These are phyloP conservation scores for Dendrobium catenatum DNA, from an alignment of 106 monocot genomes.

Conservation along the genomic window DNA sequence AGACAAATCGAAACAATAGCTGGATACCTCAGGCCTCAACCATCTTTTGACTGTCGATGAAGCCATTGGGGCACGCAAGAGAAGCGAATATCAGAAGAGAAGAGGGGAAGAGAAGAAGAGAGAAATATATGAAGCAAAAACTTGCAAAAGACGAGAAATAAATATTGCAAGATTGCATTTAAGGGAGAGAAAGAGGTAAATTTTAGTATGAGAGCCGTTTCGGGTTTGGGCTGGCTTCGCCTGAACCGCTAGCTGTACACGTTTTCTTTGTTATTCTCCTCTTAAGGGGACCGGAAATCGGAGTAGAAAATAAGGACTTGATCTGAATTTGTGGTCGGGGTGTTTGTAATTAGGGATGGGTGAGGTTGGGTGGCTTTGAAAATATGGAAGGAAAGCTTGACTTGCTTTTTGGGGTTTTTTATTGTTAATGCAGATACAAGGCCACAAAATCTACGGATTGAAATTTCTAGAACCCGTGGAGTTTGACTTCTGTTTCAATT, in stretches of 20 bases:
- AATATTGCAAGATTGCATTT: neutral
- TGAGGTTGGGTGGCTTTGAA: neutral
- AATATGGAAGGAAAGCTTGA: neutral
- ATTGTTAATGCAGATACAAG: neutral
- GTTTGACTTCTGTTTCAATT: neutral
- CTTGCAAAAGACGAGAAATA: neutral
- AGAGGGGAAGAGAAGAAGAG: neutral
- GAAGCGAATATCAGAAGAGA: neutral
- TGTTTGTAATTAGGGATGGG: neutral
- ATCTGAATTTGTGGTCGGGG: too few species aligned
- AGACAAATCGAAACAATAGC: neutral
- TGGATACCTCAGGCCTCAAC: constrained; percentile 6
- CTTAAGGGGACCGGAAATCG: too few species aligned
- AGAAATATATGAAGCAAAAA: neutral
- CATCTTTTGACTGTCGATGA: constrained; percentile 1
- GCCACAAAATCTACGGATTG: neutral
- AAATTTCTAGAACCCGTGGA: neutral
- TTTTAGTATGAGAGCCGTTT: neutral
- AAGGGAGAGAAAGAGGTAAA: neutral
- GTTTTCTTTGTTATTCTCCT: neutral
- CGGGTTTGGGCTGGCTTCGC: neutral
- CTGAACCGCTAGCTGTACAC: neutral
- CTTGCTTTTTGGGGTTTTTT: neutral
- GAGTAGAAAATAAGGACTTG: too few species aligned
- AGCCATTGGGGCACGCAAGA: neutral